Percentiles rank a stretch among this genome's conserved stretches.
Conservation (phyloP, 441 rosid genomes). For the Pelargonium exstipulatum region DNA sequence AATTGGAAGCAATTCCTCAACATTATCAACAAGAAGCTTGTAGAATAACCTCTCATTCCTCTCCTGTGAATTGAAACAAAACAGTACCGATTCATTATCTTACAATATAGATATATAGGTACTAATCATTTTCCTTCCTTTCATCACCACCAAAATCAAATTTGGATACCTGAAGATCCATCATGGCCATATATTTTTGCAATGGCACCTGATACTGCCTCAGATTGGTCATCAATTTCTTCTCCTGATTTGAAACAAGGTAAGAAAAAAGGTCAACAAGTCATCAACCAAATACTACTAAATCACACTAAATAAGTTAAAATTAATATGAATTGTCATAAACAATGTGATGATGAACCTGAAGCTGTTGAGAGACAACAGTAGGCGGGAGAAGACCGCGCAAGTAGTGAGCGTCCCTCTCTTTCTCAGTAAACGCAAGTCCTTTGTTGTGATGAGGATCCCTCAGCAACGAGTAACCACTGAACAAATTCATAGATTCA, state of each 20-base stretch:
- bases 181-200: constrained; percentile 81
- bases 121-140: not conserved
- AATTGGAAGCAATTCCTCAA: constrained; percentile 83
- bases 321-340: not conserved
- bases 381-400: constrained; percentile 84
- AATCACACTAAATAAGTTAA: not conserved
- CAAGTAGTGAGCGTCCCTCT: constrained; percentile 82
- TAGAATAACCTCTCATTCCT: constrained; percentile 79
- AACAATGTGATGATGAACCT: constrained; percentile 35
- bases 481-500: constrained; percentile 18
- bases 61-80: constrained; percentile 39
- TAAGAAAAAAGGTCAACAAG: not conserved
- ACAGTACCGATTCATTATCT: no score
- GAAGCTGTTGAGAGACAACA: constrained; percentile 61
- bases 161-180: constrained; percentile 72
- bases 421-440: constrained; percentile 73
- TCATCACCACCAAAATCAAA: not conserved
- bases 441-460: constrained; percentile 96
- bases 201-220: constrained; percentile 67
- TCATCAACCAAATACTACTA: not conserved
- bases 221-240: constrained; percentile 63
- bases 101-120: no score
- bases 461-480: constrained; percentile 77
- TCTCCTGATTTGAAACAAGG: constrained; percentile 42
- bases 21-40: constrained; percentile 73